A percentile compares a stretch with the other conserved stretches of the same genome.
Conservation (phyloP, 345 rosid species). For the Aurinia saxatilis region DNA sequence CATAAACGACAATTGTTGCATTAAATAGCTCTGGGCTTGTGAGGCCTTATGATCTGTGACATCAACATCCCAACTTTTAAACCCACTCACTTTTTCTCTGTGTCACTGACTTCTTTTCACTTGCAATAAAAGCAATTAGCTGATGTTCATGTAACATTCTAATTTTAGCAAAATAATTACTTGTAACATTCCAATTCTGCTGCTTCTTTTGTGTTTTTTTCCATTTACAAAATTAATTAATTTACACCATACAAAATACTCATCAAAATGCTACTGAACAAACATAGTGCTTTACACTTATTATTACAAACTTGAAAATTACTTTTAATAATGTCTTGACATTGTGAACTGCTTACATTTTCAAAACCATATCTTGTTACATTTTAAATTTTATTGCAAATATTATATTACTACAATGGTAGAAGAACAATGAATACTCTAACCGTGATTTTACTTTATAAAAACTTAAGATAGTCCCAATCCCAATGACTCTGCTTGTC, state of each 20-base stretch:
- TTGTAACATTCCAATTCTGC: background rate
- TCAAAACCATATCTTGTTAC: too few species aligned
- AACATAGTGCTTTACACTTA: constrained; percentile 24
- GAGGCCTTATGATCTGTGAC: background rate
- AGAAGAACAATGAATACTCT: constrained; percentile 20
- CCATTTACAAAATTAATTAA: background rate
- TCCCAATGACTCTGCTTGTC: constrained; percentile 10
- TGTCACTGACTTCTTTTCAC: background rate
- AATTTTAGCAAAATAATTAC: background rate
- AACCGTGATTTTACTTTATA: constrained; percentile 5
- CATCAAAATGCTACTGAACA: background rate
- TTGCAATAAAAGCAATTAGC: background rate
- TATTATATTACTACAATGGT: background rate
- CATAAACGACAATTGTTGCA: background rate
- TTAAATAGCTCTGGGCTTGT: background rate
- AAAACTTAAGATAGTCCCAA: background rate
- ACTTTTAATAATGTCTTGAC: constrained; percentile 4
- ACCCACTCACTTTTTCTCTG: background rate
- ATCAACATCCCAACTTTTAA: background rate
- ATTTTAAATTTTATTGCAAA: constrained; percentile 12
- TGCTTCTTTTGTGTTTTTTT: background rate
- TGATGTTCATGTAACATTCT: background rate
- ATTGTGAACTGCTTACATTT: constrained; percentile 5
- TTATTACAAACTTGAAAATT: background rate
- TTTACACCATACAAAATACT: too few species aligned